Percentiles rank a stretch among this genome's conserved stretches.
phyloP scores from a whole-genome alignment of 257 asterid species.

The Leonotis leonurus region DNA sequence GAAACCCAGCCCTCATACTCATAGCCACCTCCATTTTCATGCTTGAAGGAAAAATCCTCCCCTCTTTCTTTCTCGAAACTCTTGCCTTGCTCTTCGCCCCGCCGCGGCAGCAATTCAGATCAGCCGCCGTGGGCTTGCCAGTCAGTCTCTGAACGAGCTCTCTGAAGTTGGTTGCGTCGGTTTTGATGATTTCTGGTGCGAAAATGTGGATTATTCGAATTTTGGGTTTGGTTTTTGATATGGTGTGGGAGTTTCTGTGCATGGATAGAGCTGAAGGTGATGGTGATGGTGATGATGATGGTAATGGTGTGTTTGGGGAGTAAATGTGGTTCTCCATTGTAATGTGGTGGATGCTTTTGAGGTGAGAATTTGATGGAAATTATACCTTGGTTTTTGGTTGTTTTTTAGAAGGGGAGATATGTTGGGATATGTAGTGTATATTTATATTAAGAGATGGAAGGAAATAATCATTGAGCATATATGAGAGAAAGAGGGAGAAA shows the following conservation, averaged over 20 bases:
- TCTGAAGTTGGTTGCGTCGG: slow-evolving; percentile 61
- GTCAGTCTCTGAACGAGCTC: slow-evolving; percentile 87
- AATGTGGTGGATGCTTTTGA: not conserved
- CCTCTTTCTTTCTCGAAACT: not conserved
- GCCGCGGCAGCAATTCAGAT: not conserved
- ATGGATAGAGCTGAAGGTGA: slow-evolving; percentile 23
- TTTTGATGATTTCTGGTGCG: slow-evolving; percentile 86
- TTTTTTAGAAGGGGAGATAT: slow-evolving; percentile 11
- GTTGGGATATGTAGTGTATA: not conserved
- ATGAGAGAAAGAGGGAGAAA: slow-evolving; percentile 23
- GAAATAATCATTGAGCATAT: slow-evolving; percentile 10
- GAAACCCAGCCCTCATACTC: slow-evolving; percentile 20
- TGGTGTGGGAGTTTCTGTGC: slow-evolving; percentile 52
- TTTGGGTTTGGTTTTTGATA: slow-evolving; percentile 59
- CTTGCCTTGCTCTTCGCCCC: slow-evolving; percentile 2
- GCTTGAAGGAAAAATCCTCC: slow-evolving; percentile 10
- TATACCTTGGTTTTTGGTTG: slow-evolving; percentile 14
- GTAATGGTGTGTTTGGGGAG: slow-evolving; percentile 24
- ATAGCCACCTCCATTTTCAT: slow-evolving; percentile 36
- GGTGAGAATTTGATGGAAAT: slow-evolving; percentile 6
- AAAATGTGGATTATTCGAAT: slow-evolving; percentile 85
- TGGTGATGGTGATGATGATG: slow-evolving; percentile 22
- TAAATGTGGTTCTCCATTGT: slow-evolving; percentile 40
- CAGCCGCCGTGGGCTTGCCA: slow-evolving; percentile 54
- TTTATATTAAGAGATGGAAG: slow-evolving; percentile 6